Percentiles rank a stretch among this genome's conserved stretches.
Evolutionary conservation across 1,284 basidiomycete genomes (phyloP).

Genomic region (Pascua guehoae): DNA sequence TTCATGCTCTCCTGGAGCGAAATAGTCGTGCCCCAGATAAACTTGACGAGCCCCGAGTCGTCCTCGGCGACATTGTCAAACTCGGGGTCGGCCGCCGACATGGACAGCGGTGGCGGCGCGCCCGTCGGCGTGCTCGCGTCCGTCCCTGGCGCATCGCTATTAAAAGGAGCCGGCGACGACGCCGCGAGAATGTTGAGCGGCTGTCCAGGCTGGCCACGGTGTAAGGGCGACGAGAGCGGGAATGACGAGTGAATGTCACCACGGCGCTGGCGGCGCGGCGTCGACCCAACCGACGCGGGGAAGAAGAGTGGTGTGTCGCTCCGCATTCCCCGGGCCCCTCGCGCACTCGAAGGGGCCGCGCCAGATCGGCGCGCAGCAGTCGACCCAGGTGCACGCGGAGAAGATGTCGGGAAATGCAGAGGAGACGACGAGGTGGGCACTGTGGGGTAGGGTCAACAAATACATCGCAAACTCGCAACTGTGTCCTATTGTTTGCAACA

Average conservation of each 20-base stretch:
- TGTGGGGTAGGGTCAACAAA: constrained; percentile 22
- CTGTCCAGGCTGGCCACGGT: constrained; percentile 27
- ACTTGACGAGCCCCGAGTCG: constrained; percentile 63
- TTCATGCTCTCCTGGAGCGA: constrained; percentile 87
- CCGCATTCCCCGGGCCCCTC: constrained; percentile 13
- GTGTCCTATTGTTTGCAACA: background rate
- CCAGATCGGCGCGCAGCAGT: constrained; percentile 38
- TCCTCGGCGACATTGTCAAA: constrained; percentile 48
- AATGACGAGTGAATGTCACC: constrained; percentile 80
- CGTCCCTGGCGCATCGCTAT: background rate
- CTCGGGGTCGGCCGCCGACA: constrained; percentile 50
- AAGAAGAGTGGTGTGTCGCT: constrained; percentile 49
- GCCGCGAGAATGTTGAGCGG: constrained; percentile 5
- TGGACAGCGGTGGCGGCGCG: background rate
- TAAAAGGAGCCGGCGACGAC: background rate
- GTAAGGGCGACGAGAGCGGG: constrained; percentile 59
- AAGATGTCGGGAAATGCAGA: constrained; percentile 68
- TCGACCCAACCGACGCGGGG: constrained; percentile 51
- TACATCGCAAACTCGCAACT: background rate
- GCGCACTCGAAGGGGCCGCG: constrained; percentile 10
- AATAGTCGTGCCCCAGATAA: constrained; percentile 96
- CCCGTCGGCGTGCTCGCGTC: constrained; percentile 3
- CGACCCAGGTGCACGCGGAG: constrained; percentile 56
- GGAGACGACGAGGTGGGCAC: constrained; percentile 58
- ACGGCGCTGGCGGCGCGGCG: constrained; percentile 66